Base-by-base conservation (phyloP, 2,329 filamentous ascomycete genomes). In the Aschersonia sp. region DNA sequence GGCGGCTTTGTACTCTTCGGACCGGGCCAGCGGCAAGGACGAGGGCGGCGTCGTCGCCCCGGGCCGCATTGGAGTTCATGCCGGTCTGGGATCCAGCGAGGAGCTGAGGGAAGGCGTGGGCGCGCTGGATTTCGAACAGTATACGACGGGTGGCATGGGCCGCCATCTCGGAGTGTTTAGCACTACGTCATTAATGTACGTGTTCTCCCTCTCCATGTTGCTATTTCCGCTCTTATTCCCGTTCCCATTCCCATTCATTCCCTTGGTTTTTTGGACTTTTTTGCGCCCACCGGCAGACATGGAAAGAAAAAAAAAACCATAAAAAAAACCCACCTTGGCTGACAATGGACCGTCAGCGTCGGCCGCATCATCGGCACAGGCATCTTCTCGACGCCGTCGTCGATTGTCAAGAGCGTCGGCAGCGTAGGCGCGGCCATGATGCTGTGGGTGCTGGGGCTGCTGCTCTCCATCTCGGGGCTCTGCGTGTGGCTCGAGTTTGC, bases 401-500 rank as follows among this genome's bases (percentile, higher is more conserved):
- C 52, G 30, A 54, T 55, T 9, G 51, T 54, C 47, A 45, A 48
- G 37, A 46, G 52, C 12, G 46, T 55, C 22, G 52, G 53, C 40
- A 54, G 52, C 41, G 51, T 55, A 9, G 53, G 53, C 10, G 53
- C 53, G 22, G 50, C 53, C 4, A 47, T 55, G 43, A 22, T 55
- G 6, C 41, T 55, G 4, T 55, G 52, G 52, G 50, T 54, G 4
- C 45, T 54, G 43, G 53, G 53, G 5, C 51, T 55, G 2, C 30
- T 54, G 39, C 47, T 55, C 32, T 41, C 47, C 31, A 8, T 48
- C 7, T 39, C 47, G 2, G 77, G 77, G 29, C 65, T 81, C 10
- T 73, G 71, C 47, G 76, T 83, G 5, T 81, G 75, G 57, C 69
- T 82, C 45, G 79, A 81, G 55, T 81, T 80, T 53, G 78, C 77